Base-by-base conservation (phyloP, 2,329 filamentous ascomycete genomes). In the Colletotrichum incanum region DNA sequence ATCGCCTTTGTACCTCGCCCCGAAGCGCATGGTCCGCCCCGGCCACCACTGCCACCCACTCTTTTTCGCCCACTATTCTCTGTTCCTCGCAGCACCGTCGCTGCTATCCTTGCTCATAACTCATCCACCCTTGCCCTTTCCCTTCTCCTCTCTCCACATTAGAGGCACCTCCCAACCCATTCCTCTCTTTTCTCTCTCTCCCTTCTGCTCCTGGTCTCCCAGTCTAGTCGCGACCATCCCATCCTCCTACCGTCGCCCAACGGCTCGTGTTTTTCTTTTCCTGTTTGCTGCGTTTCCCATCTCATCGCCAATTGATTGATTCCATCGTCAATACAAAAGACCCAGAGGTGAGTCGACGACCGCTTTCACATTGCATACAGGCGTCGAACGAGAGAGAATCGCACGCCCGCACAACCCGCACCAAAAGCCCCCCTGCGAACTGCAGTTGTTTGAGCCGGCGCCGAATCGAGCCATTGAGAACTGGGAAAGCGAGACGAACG, bases 171-270 rank as follows among this genome's bases (percentile, higher is more conserved):
- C 72, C 67, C 72, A 72, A 68, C 68, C 73, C 72, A 73, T 74
- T 74, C 67, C 73, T 73, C 73, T 74, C 72, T 74, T 74, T 74
- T 67, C 67, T 73, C 73, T 74, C 67, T 68, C 43, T 63, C 72
- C 52, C 68, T 74, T 50, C 62, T 74, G 67, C 68, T 71, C 65
- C 73, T 74, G 67, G 71, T 70, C 73, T 72, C 26, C 41, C 52
- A 72, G 28, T 60, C 67, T 62, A 62, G 68, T 70, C 72, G 72
- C 72, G 69, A 72, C 72, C 73, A 69, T 73, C 73, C 59, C 73
- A 74, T 74, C 72, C 69, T 73, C 71, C 39, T 60, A 69, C 59
- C 65, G 65, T 71, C 65, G 70, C 54, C 73, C 61, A 65, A 70
- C 72, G 70, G 60, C 65, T 72, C 56, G 58, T 72, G 68, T 69